A percentile compares a stretch with the other conserved stretches of the same genome.
Evolutionary conservation across 768 basidiomycete genomes (phyloP).

Genomic region (Suillus subalutaceus): DNA sequence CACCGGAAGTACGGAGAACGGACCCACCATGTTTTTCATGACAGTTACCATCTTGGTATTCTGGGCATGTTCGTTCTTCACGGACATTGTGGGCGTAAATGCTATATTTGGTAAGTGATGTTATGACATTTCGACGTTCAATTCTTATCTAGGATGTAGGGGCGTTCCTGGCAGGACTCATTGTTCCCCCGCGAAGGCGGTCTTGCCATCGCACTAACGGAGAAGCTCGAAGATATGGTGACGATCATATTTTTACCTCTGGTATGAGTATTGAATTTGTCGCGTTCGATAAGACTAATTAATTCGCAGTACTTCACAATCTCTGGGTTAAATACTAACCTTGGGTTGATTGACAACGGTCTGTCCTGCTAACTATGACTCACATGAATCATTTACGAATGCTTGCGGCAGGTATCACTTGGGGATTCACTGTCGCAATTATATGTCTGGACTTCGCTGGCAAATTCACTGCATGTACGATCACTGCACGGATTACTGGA

Average conservation of each 20-base stretch:
- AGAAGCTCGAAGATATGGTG: conserved; percentile 95
- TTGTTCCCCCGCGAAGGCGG: conserved; percentile 91
- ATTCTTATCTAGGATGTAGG: conserved; percentile 38
- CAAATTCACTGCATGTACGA: conserved; percentile 84
- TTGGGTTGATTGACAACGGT: conserved; percentile 83
- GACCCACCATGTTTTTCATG: conserved; percentile 90
- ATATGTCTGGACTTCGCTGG: conserved; percentile 78
- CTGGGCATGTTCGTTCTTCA: conserved; percentile 90
- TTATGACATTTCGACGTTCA: neutral
- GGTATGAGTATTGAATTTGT: conserved; percentile 44
- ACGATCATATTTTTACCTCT: conserved; percentile 87
- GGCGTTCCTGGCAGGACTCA: conserved; percentile 80
- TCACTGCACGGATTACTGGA: conserved; percentile 67
- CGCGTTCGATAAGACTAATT: conserved; percentile 7
- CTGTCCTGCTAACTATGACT: conserved; percentile 7
- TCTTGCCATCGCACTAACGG: conserved; percentile 81
- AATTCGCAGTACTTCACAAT: conserved; percentile 83
- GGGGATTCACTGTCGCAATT: conserved; percentile 87
- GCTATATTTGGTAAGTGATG: conserved; percentile 76
- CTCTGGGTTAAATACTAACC: conserved; percentile 90
- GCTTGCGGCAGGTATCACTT: conserved; percentile 59
- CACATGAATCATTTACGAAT: neutral
- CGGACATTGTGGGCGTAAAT: conserved; percentile 92
- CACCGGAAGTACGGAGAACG: conserved; percentile 80
- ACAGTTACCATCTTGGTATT: conserved; percentile 77